Evolutionary conservation across 306 rosid species (phyloP).

Genomic region (Gynostemma pentaphyllum): DNA sequence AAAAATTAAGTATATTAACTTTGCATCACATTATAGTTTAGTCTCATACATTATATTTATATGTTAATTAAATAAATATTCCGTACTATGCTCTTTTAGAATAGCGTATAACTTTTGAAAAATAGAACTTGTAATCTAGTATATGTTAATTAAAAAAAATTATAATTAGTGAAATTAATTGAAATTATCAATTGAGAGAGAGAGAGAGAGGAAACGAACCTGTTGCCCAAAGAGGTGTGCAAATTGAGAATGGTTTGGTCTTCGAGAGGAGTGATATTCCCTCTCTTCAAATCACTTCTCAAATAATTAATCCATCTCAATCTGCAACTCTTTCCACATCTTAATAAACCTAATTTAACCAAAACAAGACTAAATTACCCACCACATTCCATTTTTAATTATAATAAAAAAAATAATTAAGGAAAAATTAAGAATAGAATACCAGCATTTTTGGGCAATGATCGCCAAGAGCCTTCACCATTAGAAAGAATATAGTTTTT

Average conservation of each 20-base stretch:
- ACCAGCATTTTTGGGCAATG: conserved; percentile 82
- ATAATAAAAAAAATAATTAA: too few species aligned
- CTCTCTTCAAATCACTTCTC: conserved; percentile 80
- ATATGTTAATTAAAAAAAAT: too few species aligned
- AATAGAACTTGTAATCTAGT: too few species aligned
- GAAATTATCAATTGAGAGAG: not conserved
- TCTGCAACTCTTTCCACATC: conserved; percentile 42
- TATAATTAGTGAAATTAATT: too few species aligned
- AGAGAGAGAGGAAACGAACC: conserved; percentile 23
- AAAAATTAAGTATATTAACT: too few species aligned
- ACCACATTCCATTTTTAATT: too few species aligned
- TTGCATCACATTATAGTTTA: too few species aligned
- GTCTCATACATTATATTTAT: too few species aligned
- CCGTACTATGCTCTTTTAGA: too few species aligned
- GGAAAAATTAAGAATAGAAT: conserved; percentile 7
- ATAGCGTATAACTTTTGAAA: too few species aligned
- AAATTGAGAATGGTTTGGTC: conserved; percentile 75
- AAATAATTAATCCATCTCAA: conserved; percentile 84
- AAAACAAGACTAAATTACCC: too few species aligned
- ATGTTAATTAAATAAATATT: too few species aligned
- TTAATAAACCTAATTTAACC: conserved; percentile 3
- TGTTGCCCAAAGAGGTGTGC: conserved; percentile 61
- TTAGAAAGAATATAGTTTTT: conserved; percentile 46
- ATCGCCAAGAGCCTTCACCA: conserved; percentile 85
- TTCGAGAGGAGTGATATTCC: conserved; percentile 67